Evolutionary conservation across 305 asterid genomes (phyloP), one percentile per base, ranked within the genome.

Genomic region (Ajuga reptans): DNA sequence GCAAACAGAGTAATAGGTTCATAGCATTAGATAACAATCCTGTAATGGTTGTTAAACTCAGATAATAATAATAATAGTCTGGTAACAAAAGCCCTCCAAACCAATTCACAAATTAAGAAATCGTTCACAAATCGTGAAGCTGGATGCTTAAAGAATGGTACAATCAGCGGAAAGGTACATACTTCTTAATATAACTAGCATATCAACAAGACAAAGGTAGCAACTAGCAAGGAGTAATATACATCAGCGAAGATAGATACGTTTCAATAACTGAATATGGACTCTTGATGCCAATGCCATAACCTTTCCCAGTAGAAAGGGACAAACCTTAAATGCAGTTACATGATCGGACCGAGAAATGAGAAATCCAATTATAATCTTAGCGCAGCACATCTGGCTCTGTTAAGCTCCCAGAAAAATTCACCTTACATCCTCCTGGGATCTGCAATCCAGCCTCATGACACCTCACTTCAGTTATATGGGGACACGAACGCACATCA

Each of bases 401-500:
- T 0, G 83, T 75, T 73, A 91, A 80, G 74, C 87, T 87, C 75
- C 98, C 94, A 21, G 74, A 58, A 52, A 84, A 91, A 72, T 86
- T 89, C 69, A 91, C 88, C 84, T 80, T 87, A 69, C 96, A 89
- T 15, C 73, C 80, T 65, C 11, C 73, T 2, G 95, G 95, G 72
- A 83, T 81, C 78, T 71, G 73, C 18, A 83, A 8, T 4, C 84
- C 85, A 43, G 77, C 85, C 59, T 78, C 95, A 41, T 76, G 83
- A 53, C 95, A 91, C 41, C 80, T 77, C 14, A 70, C 81, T 79
- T 84, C 81, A 18, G 87, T 87, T 57, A 88, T 72, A 60, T 74
- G 79, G 15, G 95, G 96, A 76, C 97, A 91, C 1, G 91, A 87
- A 58, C 94, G 87, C 50, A 89, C 85, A 72, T 91, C 97, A 57